Base-by-base conservation (phyloP, 768 basidiomycete genomes). In the Tricholoma hemisulphureum region DNA sequence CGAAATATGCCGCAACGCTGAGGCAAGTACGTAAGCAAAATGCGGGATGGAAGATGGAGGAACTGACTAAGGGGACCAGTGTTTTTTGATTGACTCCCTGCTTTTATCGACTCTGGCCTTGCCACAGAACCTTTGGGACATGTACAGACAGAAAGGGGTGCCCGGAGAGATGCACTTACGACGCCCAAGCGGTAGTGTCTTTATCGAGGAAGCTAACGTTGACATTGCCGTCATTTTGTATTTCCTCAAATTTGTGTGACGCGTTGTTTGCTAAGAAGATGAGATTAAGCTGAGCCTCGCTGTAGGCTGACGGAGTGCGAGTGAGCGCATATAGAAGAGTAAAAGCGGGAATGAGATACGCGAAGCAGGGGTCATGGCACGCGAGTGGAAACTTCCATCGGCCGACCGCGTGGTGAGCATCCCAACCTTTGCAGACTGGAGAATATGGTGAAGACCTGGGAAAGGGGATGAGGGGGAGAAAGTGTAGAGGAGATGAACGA, bases 161-260 rank as follows among this genome's bases (percentile, higher is more conserved):
- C n/a, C n/a, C n/a, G n/a, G n/a, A n/a, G n/a, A n/a, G n/a, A 56
- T 18, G 21, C 3, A 70, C 77, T 61, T 61, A 82, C 80, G 80
- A 81, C 2, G 85, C 91, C 93, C 93, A 95, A 57, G 81, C 82
- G 0, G 90, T 93, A 6, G 85, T 81, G 13, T 76, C 74, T 11
- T 79, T 77, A 62, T 93, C 86, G 66, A 82, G 83, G 71, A 91
- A 93, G 58, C 84, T 84, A 58, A 94, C 84, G 67, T 95, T 95
- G 64, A 91, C 90, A 68, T 91, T 82, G 2, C 77, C 67, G 65
- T 93, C 89, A 63, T 88, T 81, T 64, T 87, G 70, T 51, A 94
- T 84, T 67, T 94, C 90, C 26, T 88, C 84, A 60, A 84, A 88
- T 65, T 94, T 93, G 67, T 77, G 78, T 4, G 88, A 84, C 1